A percentile compares a stretch with the other conserved stretches of the same genome.
phyloP scores from a whole-genome alignment of 2,329 filamentous ascomycete species.

The Colletotrichum tropicale region DNA sequence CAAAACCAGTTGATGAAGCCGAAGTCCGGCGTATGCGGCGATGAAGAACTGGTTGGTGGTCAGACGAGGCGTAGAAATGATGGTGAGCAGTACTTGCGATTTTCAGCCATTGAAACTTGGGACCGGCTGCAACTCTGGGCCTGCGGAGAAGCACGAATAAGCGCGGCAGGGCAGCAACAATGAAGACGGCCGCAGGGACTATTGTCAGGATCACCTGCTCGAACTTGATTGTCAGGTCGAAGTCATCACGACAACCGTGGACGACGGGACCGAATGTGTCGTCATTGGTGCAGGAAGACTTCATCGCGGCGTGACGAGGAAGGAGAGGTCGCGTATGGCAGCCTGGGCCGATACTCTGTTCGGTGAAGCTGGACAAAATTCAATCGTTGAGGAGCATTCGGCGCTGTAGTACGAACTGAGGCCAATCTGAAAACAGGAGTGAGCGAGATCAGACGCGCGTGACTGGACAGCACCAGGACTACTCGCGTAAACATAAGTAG shows the following conservation, averaged over 20 bases:
- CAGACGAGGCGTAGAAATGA: background rate
- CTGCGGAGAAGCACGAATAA: conserved; percentile 32
- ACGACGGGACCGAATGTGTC: conserved; percentile 47
- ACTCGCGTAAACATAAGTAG: background rate
- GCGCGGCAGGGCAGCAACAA: conserved; percentile 36
- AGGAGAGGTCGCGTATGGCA: background rate
- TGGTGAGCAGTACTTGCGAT: background rate
- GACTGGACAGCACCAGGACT: background rate
- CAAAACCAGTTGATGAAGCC: background rate
- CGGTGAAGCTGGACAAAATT: background rate
- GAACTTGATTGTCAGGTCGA: conserved; percentile 56
- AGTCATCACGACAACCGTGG: conserved; percentile 49
- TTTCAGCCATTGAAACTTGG: conserved; percentile 31
- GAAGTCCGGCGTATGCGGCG: background rate
- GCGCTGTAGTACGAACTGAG: background rate
- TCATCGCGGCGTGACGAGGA: background rate
- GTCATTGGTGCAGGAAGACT: conserved; percentile 31
- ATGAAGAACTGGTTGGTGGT: background rate
- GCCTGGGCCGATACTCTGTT: background rate
- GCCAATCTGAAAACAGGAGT: background rate
- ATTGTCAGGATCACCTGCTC: conserved; percentile 51
- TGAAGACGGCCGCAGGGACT: conserved; percentile 43
- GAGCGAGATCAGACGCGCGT: background rate
- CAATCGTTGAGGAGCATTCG: background rate
- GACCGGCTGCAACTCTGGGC: conserved; percentile 37